phyloP scores from a whole-genome alignment of 352 stramenopile species.

The Globisporangium apiculatum region DNA sequence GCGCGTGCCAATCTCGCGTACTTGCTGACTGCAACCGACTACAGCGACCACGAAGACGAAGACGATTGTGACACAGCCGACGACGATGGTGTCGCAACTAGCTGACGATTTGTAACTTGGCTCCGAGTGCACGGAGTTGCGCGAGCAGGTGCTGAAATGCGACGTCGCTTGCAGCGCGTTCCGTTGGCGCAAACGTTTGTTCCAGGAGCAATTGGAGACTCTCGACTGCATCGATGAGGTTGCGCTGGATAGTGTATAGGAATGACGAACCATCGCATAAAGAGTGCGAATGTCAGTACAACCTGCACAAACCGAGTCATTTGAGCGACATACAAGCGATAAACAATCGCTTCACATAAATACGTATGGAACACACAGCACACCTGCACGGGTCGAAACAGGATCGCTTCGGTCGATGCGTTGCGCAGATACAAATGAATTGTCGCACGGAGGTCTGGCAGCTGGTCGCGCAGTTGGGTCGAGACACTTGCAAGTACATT shows the following conservation, averaged over 20 bases:
- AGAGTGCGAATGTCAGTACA: not conserved
- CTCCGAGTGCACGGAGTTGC: constrained; percentile 38
- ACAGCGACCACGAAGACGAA: constrained; percentile 18
- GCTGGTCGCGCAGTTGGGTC: constrained; percentile 10
- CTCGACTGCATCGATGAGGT: constrained; percentile 57
- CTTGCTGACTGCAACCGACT: constrained; percentile 27
- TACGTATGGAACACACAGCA: not conserved
- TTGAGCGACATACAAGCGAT: not conserved
- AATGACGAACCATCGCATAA: not conserved
- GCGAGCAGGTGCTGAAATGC: constrained; percentile 33
- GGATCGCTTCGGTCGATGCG: constrained; percentile 66
- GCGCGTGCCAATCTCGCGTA: constrained; percentile 21
- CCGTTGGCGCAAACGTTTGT: constrained; percentile 44
- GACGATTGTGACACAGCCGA: not conserved
- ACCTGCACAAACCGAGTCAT: not conserved
- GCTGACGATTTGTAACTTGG: not conserved
- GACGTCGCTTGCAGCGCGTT: constrained; percentile 35
- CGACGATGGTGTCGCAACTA: not conserved
- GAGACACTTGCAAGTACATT: constrained; percentile 40
- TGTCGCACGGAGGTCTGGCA: constrained; percentile 40
- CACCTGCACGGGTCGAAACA: constrained; percentile 83
- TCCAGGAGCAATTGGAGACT: constrained; percentile 51
- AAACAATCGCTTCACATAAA: not conserved
- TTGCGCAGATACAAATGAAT: constrained; percentile 80
- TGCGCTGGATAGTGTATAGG: constrained; percentile 31